These are phyloP conservation scores for Candida ipomoeae DNA, from an alignment of 805 yeast genomes.

Conservation along the genomic window DNA sequence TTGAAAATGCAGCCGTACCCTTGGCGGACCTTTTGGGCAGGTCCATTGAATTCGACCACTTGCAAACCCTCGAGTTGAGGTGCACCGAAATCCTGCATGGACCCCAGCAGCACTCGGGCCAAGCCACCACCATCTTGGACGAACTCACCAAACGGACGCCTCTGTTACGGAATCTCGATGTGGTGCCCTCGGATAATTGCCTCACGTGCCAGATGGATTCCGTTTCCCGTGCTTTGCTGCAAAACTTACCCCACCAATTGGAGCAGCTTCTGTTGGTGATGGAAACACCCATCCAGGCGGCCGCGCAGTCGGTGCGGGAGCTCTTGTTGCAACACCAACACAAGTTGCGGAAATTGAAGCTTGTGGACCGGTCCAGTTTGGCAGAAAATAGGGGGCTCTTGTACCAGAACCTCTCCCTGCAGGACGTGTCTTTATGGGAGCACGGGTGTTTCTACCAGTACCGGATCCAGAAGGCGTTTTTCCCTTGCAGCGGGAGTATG, in stretches of 20 bases:
- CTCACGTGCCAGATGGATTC: constrained; percentile 11
- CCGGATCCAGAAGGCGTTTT: constrained; percentile 4
- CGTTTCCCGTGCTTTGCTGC: not conserved
- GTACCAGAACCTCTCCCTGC: constrained; percentile 3
- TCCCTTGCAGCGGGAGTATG: constrained; percentile 4
- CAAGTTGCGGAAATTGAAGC: constrained; percentile 2
- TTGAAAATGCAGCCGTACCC: constrained; percentile 14
- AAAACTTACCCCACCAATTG: constrained; percentile 8
- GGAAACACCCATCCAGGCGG: constrained; percentile 8
- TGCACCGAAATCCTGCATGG: constrained; percentile 23
- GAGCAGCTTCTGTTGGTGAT: constrained; percentile 5
- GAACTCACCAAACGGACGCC: constrained; percentile 6
- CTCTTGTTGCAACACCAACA: constrained; percentile 6
- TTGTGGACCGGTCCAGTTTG: constrained; percentile 7
- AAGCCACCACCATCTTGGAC: constrained; percentile 7
- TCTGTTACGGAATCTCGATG: constrained; percentile 7
- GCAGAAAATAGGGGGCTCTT: not conserved
- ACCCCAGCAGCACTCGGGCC: constrained; percentile 13
- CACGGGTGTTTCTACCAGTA: constrained; percentile 10
- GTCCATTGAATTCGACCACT: constrained; percentile 13
- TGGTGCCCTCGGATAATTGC: constrained; percentile 11
- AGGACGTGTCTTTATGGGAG: constrained; percentile 7
- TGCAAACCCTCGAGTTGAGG: constrained; percentile 15
- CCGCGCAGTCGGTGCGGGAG: constrained; percentile 2
- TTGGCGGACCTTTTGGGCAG: constrained; percentile 9